A percentile compares a stretch with the other conserved stretches of the same genome.
Conservation (phyloP, 331 rosid genomes). For the Dryas integrifolia region DNA sequence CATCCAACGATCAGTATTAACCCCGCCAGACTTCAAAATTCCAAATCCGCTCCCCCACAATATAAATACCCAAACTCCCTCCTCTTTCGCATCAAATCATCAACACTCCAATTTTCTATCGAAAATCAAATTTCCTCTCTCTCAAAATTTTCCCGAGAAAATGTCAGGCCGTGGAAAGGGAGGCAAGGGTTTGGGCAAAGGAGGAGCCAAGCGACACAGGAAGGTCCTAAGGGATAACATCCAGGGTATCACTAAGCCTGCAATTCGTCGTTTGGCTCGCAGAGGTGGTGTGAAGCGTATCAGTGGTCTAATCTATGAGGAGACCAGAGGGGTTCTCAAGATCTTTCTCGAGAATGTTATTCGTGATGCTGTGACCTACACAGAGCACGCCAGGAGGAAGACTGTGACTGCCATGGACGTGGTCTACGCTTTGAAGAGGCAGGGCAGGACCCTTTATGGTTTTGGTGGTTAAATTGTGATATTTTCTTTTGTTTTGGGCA, state of each 20-base stretch:
- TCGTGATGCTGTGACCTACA: constrained; percentile 53
- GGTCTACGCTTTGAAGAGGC: constrained; percentile 48
- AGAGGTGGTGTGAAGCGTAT: constrained; percentile 56
- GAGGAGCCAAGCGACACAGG: constrained; percentile 56
- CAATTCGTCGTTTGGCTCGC: constrained; percentile 49
- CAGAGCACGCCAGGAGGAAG: constrained; percentile 52
- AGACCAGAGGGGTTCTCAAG: constrained; percentile 56
- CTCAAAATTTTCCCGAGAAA: background rate
- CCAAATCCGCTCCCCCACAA: background rate
- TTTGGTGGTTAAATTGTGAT: constrained; percentile 39
- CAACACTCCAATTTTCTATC: too few relatives aligned
- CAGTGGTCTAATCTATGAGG: constrained; percentile 54
- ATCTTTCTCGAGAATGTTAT: constrained; percentile 51
- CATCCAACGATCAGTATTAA: constrained; percentile 29
- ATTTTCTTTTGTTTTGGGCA: background rate
- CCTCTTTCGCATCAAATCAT: too few relatives aligned
- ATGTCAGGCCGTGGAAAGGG: constrained; percentile 66
- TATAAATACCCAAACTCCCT: background rate
- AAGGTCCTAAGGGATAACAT: constrained; percentile 56
- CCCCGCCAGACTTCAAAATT: constrained; percentile 12
- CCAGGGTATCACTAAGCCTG: constrained; percentile 53
- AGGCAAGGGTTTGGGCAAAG: constrained; percentile 60
- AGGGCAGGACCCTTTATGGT: constrained; percentile 50
- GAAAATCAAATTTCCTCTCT: background rate
- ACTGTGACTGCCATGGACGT: constrained; percentile 57